Evolutionary conservation across 345 rosid species (phyloP).

Genomic region (Syzygium grande): DNA sequence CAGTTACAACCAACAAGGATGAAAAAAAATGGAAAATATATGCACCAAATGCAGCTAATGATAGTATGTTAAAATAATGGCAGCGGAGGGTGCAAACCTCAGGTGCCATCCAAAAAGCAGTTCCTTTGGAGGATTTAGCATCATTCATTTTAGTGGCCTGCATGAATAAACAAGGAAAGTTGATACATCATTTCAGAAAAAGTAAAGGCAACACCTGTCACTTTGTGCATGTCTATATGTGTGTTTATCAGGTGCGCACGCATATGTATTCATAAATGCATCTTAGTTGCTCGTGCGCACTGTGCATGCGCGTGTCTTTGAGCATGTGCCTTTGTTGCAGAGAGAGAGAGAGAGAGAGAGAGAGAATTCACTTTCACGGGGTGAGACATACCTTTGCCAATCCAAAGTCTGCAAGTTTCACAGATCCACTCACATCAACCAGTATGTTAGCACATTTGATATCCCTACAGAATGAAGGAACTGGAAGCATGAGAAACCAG

Average conservation of each 20-base stretch:
- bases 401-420: constrained; percentile 38
- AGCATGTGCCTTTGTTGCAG: neutral
- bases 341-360: neutral
- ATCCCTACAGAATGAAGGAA: constrained; percentile 13
- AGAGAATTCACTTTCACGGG: neutral
- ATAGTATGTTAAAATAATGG: neutral
- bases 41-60: neutral
- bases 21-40: neutral
- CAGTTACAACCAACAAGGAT: neutral
- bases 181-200: neutral
- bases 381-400: constrained; percentile 18
- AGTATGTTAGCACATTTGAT: constrained; percentile 35
- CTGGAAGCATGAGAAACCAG: neutral
- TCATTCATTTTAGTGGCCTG: constrained; percentile 28
- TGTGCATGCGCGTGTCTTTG: neutral
- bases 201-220: neutral
- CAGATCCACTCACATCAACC: constrained; percentile 20
- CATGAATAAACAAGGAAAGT: neutral
- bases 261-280: neutral
- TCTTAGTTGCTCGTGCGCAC: neutral
- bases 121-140: constrained; percentile 32
- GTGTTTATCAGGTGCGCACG: neutral
- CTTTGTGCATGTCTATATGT: neutral
- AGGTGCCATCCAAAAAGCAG: neutral
- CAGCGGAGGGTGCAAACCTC: neutral